A percentile compares a stretch with the other conserved stretches of the same genome.
These are phyloP conservation scores for Ceratocystiopsis brevicomis DNA, from an alignment of 2,329 filamentous ascomycete genomes.

Conservation along the genomic window DNA sequence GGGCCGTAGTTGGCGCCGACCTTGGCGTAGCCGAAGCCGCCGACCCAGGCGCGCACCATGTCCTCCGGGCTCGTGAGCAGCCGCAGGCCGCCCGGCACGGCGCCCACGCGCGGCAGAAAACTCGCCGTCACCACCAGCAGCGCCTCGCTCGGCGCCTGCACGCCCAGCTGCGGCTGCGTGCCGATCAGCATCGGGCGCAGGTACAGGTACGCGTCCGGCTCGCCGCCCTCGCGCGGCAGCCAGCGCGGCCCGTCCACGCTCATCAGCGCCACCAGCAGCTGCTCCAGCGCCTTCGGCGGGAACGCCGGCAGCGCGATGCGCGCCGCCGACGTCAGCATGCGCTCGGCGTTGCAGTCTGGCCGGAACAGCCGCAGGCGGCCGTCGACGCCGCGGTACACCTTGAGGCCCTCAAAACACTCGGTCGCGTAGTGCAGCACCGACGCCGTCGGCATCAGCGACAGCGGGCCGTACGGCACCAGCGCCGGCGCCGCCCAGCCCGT, in stretches of 20 bases:
- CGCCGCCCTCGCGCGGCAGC: constrained; percentile 36
- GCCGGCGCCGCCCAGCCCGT: constrained; percentile 56
- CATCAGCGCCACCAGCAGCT: constrained; percentile 53
- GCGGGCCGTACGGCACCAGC: constrained; percentile 57
- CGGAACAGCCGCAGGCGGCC: constrained; percentile 60
- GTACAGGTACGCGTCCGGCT: constrained; percentile 56
- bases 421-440: constrained; percentile 76
- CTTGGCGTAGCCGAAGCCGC: constrained; percentile 83
- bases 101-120: constrained; percentile 39
- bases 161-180: constrained; percentile 60
- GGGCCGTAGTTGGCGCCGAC: constrained; percentile 90
- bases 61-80: constrained; percentile 65
- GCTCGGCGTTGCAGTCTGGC: constrained; percentile 50
- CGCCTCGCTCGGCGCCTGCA: constrained; percentile 64
- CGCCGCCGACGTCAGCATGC: constrained; percentile 38
- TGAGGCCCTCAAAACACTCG: constrained; percentile 75
- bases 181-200: constrained; percentile 76
- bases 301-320: constrained; percentile 63
- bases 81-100: constrained; percentile 39
- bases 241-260: constrained; percentile 58
- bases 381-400: constrained; percentile 64
- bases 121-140: constrained; percentile 66
- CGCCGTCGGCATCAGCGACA: constrained; percentile 63
- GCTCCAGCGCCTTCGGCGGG: constrained; percentile 50
- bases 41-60: constrained; percentile 79